Evolutionary conservation across 1,139 yeast species (phyloP).

Genomic region (Pichia sp.): DNA sequence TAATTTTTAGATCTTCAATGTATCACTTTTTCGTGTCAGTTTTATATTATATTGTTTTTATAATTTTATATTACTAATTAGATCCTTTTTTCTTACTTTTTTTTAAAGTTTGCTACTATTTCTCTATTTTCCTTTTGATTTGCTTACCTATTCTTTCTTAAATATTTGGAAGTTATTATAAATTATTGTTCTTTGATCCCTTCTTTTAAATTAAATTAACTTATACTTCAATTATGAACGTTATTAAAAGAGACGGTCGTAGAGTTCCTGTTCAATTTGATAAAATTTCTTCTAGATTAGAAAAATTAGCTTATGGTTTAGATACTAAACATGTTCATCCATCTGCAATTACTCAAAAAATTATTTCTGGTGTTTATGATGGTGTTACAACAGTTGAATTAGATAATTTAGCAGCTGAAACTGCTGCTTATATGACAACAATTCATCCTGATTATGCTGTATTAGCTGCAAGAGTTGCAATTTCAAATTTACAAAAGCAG

Average conservation of each 20-base stretch:
- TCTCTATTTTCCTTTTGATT: background rate
- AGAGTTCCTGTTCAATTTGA: slow-evolving; percentile 53
- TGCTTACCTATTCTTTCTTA: background rate
- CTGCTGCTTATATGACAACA: slow-evolving; percentile 96
- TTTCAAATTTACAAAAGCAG: slow-evolving; percentile 86
- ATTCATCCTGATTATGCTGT: slow-evolving; percentile 94
- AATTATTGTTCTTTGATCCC: background rate
- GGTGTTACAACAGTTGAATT: slow-evolving; percentile 95
- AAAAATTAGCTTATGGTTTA: slow-evolving; percentile 47
- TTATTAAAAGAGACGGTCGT: slow-evolving; percentile 53
- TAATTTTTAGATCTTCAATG: too few relatives aligned
- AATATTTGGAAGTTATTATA: too few relatives aligned
- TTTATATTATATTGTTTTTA: too few relatives aligned
- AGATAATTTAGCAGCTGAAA: slow-evolving; percentile 91
- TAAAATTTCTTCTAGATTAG: slow-evolving; percentile 33
- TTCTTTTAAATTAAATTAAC: background rate
- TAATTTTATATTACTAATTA: too few relatives aligned
- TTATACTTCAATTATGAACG: slow-evolving; percentile 35
- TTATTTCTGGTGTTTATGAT: slow-evolving; percentile 60
- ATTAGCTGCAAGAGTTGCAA: slow-evolving; percentile 91
- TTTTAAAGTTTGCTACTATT: background rate
- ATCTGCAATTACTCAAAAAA: slow-evolving; percentile 52
- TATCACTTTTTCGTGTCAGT: too few relatives aligned
- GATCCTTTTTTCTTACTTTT: too few relatives aligned
- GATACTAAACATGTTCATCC: slow-evolving; percentile 56